These are phyloP conservation scores for Mycena capillaripes DNA, from an alignment of 768 basidiomycete species.

Conservation along the genomic window DNA sequence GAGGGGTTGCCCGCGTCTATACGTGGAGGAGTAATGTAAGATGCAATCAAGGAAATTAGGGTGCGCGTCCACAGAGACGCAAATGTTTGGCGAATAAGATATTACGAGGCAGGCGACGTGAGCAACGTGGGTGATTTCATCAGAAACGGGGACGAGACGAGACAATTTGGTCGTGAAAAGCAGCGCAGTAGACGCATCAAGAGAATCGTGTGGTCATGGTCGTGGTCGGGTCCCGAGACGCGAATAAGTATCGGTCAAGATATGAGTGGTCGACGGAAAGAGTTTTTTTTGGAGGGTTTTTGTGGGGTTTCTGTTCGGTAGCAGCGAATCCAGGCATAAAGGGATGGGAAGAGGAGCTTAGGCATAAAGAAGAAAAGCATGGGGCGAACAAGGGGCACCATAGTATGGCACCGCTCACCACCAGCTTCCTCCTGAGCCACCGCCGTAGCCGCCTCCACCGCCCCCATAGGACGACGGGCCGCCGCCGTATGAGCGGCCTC, in stretches of 20 bases:
- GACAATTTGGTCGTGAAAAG: conserved; percentile 68
- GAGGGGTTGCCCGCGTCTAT: conserved; percentile 34
- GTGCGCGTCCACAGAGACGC: conserved; percentile 36
- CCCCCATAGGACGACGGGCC: conserved; percentile 39
- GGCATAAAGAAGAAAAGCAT: conserved; percentile 6
- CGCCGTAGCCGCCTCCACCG: conserved; percentile 46
- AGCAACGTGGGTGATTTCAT: conserved; percentile 60
- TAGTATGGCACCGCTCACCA: conserved; percentile 60
- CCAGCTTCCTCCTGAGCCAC: conserved; percentile 56
- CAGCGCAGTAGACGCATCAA: conserved; percentile 60
- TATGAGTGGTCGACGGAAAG: conserved; percentile 29
- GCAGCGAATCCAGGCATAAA: conserved; percentile 3
- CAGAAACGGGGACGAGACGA: conserved; percentile 61
- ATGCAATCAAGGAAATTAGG: conserved; percentile 38
- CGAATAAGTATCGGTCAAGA: conserved; percentile 35
- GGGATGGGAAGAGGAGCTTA: conserved; percentile 8
- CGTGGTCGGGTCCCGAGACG: conserved; percentile 30
- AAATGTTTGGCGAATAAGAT: conserved; percentile 42
- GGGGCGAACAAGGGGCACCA: conserved; percentile 21
- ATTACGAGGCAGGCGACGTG: conserved; percentile 55
- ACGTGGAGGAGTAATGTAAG: conserved; percentile 27
- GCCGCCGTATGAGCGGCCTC: conserved; percentile 40
- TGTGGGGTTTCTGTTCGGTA: no score
- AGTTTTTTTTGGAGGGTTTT: conserved; percentile 36
- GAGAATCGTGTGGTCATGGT: conserved; percentile 41